phyloP scores from a whole-genome alignment of 75 land plant species.

The Picea glauca region DNA sequence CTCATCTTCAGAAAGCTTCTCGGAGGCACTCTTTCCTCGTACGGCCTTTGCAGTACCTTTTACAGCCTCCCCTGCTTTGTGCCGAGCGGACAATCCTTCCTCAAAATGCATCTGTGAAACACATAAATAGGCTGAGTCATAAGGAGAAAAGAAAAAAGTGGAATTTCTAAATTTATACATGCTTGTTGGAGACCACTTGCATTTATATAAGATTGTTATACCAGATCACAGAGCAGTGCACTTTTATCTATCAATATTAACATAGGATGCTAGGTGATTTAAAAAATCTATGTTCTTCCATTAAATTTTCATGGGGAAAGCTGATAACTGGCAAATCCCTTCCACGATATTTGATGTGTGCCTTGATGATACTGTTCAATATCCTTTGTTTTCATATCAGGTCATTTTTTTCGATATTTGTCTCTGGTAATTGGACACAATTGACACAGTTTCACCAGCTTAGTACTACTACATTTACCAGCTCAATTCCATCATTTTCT shows the following conservation, averaged over 20 bases:
- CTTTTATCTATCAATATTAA: neutral
- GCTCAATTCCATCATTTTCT: no score
- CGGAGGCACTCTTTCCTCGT: constrained; percentile 88
- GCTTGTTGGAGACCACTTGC: neutral
- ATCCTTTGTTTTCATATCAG: no score
- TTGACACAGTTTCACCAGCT: no score
- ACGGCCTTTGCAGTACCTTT: constrained; percentile 56
- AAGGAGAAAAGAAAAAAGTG: neutral
- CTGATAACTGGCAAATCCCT: no score
- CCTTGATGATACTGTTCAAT: no score
- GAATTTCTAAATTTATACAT: neutral
- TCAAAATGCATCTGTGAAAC: constrained; percentile 84
- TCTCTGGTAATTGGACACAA: no score
- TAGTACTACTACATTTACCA: no score
- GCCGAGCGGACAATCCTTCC: constrained; percentile 76
- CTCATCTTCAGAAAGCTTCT: constrained; percentile 88
- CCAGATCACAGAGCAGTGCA: neutral
- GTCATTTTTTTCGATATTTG: no score
- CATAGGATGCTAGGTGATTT: neutral
- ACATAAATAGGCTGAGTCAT: neutral
- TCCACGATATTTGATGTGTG: no score
- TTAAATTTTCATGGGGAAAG: neutral
- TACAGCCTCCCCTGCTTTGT: constrained; percentile 50
- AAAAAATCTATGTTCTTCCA: neutral
- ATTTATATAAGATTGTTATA: neutral